Evolutionary conservation across 306 rosid species (phyloP), one percentile per base, ranked within the genome.

Genomic region (Sphenostylis stenocarpa): DNA sequence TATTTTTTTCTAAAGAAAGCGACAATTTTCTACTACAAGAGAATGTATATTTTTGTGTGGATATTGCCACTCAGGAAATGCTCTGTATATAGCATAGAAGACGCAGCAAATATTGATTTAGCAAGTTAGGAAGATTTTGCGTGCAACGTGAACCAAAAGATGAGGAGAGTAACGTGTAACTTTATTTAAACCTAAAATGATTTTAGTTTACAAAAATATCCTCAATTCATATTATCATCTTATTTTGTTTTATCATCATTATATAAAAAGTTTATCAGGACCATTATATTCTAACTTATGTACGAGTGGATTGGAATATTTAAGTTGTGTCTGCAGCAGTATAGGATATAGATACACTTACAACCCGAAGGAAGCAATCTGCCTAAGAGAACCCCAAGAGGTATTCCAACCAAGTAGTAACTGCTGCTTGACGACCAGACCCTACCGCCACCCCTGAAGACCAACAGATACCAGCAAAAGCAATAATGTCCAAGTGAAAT

Each of bases 361-460:
- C 96, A 73, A 57, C 80, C 88, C 43, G 72, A 83, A 38, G 85
- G 81, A 29, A 87, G 83, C 39, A 79, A 73, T 90, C 89, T 77
- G 38, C 89, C 92, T 19, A 87, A 73, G 44, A 84, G 77, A 74
- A 87, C 13, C 48, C 89, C 94, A 15, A 80, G 79, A 63, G 94
- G 91, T 41, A 86, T 75, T 33, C 92, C 91, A 0, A 89, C 79
- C 11, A 84, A 15, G 67, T 86, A 89, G 80, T 83, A 91, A 85
- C 94, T 2, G 47, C 17, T 34, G 88, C 86, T 82, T 89, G 97
- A 82, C 81, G 66, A 33, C 97, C 94, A 39, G 81, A 87, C 36
- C 97, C 97, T 19, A 91, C 73, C 6, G 92, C 94, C 36, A 87
- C 91, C 5, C 97, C 97, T 89, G 84, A 47, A 86, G 65, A 26